Base-by-base conservation (phyloP, 345 rosid genomes). In the Citropsis articulata region DNA sequence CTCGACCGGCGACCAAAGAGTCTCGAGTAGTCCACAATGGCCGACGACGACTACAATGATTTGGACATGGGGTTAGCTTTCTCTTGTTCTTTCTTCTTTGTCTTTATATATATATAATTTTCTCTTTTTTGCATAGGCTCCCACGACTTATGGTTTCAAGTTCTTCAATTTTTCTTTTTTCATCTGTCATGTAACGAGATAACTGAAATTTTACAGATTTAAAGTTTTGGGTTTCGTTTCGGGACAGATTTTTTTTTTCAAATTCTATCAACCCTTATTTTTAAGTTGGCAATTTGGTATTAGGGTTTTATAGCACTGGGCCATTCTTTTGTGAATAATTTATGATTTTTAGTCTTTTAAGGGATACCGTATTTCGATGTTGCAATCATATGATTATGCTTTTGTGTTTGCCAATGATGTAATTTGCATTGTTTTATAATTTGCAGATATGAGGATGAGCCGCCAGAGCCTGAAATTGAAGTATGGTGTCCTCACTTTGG, bases 401-500 rank as follows among this genome's bases (percentile, higher is more conserved):
- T 40, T 18, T 28, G 36, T 12, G 53, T 9, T 22, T 5, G 8
- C 66, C 40, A 22, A 7, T 12, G 56, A 78, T 27, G 55, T 79
- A 40, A 77, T 65, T 60, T 3, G 63, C 45, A 3, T 60, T 83
- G 2, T 7, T 24, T 68, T 36, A 19, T 22, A 78, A 74, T 30
- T 64, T 88, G 79, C 86, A 92, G 98, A 50, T 93, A 95, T 25
- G 97, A 91, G 74, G 98, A 95, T 30, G 98, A 92, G 89, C 98
- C 98, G 40, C 78, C 82, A 10, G 95, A 95, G 92, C 94, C 96
- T 45, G 97, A 95, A 42, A 82, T 91, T 59, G 99, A 95, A 69
- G 99, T 92, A 75, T 75, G 88, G 72, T 45, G 64, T 69, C 24
- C 21, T 56, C 59, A 0, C n/a, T 66, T 48, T 30, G 13, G 8